Evolutionary conservation across 345 rosid species (phyloP).

Genomic region (Lepidium aucheri): DNA sequence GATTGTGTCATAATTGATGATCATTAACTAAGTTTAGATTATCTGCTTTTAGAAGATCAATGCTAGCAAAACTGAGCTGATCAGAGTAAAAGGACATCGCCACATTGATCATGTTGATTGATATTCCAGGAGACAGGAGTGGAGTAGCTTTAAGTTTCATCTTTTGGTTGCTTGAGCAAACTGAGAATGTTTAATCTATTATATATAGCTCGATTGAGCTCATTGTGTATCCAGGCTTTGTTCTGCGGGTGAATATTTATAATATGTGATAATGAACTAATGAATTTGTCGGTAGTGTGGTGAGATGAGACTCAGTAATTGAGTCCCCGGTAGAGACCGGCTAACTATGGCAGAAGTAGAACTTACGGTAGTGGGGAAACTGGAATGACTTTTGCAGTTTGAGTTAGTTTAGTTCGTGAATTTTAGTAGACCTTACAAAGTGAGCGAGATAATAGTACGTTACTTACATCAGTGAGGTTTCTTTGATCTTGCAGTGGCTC

Average conservation of each 20-base stretch:
- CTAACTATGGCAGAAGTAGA: neutral
- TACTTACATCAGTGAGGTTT: neutral
- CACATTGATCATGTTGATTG: neutral
- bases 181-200: neutral
- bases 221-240: neutral
- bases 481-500: constrained; percentile 56
- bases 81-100: neutral
- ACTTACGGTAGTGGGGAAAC: neutral
- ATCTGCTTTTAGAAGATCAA: neutral
- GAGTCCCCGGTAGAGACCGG: neutral
- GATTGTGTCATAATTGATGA: neutral
- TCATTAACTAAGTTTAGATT: neutral
- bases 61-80: neutral
- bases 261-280: neutral
- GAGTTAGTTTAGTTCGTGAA: neutral
- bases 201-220: neutral
- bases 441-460: neutral
- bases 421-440: neutral
- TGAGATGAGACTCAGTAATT: neutral
- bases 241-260: neutral
- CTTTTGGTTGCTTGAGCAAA: neutral
- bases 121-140: neutral
- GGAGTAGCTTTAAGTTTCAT: neutral
- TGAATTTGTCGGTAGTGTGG: neutral
- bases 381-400: neutral